Evolutionary conservation across 148 eudicot species (phyloP).

Genomic region (Polygonum maritimum): DNA sequence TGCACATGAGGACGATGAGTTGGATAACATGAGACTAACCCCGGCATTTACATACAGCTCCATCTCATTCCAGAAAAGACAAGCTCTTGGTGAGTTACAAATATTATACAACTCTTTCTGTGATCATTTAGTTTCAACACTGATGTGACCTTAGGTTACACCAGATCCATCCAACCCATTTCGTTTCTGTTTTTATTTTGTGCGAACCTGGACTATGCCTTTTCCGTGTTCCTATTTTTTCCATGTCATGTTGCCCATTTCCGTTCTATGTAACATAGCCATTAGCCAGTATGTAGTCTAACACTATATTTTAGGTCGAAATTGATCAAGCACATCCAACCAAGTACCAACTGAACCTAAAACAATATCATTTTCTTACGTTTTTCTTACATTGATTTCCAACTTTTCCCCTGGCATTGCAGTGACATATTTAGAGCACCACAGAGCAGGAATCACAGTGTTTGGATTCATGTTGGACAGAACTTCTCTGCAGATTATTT

Average conservation of each 20-base stretch:
- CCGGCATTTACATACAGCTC: slow-evolving; percentile 9
- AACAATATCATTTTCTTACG: background rate
- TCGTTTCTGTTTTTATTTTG: too few species aligned
- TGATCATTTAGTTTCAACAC: too few species aligned
- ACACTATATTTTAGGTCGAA: too few species aligned
- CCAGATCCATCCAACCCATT: too few species aligned
- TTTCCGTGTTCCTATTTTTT: too few species aligned
- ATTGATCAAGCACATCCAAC: too few species aligned
- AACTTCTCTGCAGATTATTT: slow-evolving; percentile 58
- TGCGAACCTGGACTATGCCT: too few species aligned
- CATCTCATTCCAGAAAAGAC: slow-evolving; percentile 14
- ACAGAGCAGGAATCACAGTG: slow-evolving; percentile 80
- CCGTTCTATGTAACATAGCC: background rate
- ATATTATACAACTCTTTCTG: background rate
- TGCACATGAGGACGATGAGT: slow-evolving; percentile 10
- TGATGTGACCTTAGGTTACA: too few species aligned
- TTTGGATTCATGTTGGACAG: slow-evolving; percentile 88
- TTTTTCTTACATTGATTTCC: background rate
- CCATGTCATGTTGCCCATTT: too few species aligned
- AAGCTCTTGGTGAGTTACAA: slow-evolving; percentile 9
- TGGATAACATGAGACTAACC: slow-evolving; percentile 10
- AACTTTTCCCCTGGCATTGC: slow-evolving; percentile 13
- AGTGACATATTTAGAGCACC: slow-evolving; percentile 78
- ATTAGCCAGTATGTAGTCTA: too few species aligned
- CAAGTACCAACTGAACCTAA: background rate